phyloP scores from a whole-genome alignment of 1,284 basidiomycete genomes.

The Malassezia cuniculi region DNA sequence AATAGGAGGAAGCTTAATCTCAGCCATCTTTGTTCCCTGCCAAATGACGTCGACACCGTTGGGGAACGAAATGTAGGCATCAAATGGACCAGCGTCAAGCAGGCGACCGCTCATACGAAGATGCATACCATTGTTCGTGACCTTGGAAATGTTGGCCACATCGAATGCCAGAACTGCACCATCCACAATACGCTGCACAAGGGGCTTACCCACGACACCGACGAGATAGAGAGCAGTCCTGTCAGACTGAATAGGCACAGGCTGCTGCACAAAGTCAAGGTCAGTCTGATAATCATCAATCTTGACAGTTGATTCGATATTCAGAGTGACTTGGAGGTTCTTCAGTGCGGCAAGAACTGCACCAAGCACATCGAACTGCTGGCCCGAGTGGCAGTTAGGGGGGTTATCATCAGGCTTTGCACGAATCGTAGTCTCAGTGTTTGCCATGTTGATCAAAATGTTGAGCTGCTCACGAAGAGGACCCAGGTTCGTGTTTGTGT shows the following conservation, averaged over 20 bases:
- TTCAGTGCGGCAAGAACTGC: constrained; percentile 57
- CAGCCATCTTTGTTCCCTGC: constrained; percentile 58
- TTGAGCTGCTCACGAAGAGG: constrained; percentile 56
- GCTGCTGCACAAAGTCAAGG: constrained; percentile 55
- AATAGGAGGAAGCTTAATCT: constrained; percentile 56
- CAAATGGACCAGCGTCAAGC: constrained; percentile 47
- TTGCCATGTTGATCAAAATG: constrained; percentile 53
- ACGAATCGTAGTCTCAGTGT: constrained; percentile 54
- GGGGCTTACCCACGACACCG: constrained; percentile 51
- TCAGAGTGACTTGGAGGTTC: constrained; percentile 53
- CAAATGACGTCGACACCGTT: constrained; percentile 52
- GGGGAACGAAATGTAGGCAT: constrained; percentile 47
- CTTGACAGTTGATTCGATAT: constrained; percentile 26
- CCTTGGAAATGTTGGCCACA: constrained; percentile 56
- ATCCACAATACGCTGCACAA: constrained; percentile 59
- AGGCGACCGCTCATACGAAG: constrained; percentile 46
- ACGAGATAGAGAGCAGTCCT: constrained; percentile 57
- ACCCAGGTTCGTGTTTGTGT: constrained; percentile 55
- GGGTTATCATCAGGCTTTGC: constrained; percentile 44
- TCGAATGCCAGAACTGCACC: constrained; percentile 53
- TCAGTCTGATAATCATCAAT: constrained; percentile 49
- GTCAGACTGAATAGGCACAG: constrained; percentile 57
- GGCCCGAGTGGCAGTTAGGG: constrained; percentile 53
- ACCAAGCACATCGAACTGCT: constrained; percentile 45
- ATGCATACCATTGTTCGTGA: constrained; percentile 29